Evolutionary conservation across 768 basidiomycete species (phyloP).

Genomic region (Leucocoprinus sp.): DNA sequence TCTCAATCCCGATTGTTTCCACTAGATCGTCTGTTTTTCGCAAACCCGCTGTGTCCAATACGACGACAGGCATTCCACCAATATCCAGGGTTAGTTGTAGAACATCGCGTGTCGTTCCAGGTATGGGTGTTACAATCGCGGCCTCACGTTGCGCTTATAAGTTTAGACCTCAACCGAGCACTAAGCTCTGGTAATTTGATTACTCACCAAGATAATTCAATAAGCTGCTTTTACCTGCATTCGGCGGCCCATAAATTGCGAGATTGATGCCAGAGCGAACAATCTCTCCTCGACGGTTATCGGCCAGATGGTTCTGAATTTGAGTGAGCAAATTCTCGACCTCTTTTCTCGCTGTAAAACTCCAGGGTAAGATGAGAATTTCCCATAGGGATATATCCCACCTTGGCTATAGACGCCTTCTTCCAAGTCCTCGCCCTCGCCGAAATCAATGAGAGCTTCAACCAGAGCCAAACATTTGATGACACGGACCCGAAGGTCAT

Average conservation of each 20-base stretch:
- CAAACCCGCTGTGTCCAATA: conserved; percentile 84
- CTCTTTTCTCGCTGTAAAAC: conserved; percentile 41
- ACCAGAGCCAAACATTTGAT: conserved; percentile 69
- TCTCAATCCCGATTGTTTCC: conserved; percentile 74
- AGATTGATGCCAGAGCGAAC: conserved; percentile 74
- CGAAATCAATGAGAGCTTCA: conserved; percentile 91
- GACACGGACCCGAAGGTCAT: conserved; percentile 54
- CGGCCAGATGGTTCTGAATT: conserved; percentile 53
- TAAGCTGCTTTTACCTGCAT: conserved; percentile 88
- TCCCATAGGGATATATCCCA: conserved; percentile 17
- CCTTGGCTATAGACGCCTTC: conserved; percentile 72
- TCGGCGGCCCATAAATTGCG: conserved; percentile 88
- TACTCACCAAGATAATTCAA: conserved; percentile 72
- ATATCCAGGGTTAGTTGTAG: conserved; percentile 82
- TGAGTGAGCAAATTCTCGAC: conserved; percentile 38
- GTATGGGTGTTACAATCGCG: conserved; percentile 81
- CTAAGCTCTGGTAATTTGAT: conserved; percentile 3
- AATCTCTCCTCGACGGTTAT: conserved; percentile 75
- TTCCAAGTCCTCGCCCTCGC: conserved; percentile 86
- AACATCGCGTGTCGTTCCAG: conserved; percentile 87
- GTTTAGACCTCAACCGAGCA: neutral
- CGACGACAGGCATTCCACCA: conserved; percentile 73
- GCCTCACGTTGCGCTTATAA: conserved; percentile 80
- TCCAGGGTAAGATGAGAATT: neutral
- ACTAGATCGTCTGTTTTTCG: conserved; percentile 61